Percentiles rank a stretch among this genome's conserved stretches.
phyloP scores from a whole-genome alignment of 2,329 filamentous ascomycete genomes.

The Endocalyx cinctus region DNA sequence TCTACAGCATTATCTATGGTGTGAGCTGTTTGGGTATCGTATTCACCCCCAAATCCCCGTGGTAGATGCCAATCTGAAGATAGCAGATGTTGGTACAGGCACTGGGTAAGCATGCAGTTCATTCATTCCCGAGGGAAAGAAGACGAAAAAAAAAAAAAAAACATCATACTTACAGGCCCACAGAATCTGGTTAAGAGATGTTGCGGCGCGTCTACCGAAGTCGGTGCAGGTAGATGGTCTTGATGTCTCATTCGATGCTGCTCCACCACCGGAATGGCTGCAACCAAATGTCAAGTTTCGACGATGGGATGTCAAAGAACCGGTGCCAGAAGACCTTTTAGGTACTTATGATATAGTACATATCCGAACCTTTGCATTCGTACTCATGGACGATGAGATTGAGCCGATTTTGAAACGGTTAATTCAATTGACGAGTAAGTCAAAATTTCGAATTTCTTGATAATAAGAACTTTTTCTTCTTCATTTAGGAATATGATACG shows the following conservation, averaged over 20 bases:
- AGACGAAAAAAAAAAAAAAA: too few relatives aligned
- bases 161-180: constrained; percentile 32
- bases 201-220: constrained; percentile 3
- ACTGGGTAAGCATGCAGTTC: constrained; percentile 15
- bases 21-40: constrained; percentile 10
- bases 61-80: constrained; percentile 4
- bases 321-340: constrained; percentile 13
- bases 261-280: constrained; percentile 11
- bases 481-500: too few relatives aligned
- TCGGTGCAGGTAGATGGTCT: constrained; percentile 15
- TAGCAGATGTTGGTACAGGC: constrained; percentile 17
- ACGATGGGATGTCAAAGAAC: constrained; percentile 10
- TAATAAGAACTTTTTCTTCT: too few relatives aligned
- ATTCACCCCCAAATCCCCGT: constrained; percentile 15
- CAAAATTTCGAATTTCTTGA: too few relatives aligned
- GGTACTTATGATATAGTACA: constrained; percentile 17
- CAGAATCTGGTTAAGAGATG: constrained; percentile 8
- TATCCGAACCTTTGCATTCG: constrained; percentile 17
- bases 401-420: constrained; percentile 1
- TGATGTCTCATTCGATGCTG: constrained; percentile 18
- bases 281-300: constrained; percentile 14
- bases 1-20: constrained; percentile 9
- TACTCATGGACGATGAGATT: constrained; percentile 12
- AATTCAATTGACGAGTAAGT: constrained; percentile 4
- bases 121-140: too few relatives aligned